Percentiles rank a stretch among this genome's conserved stretches.
Conservation (phyloP, 306 rosid genomes). For the Corylus heterophylla region DNA sequence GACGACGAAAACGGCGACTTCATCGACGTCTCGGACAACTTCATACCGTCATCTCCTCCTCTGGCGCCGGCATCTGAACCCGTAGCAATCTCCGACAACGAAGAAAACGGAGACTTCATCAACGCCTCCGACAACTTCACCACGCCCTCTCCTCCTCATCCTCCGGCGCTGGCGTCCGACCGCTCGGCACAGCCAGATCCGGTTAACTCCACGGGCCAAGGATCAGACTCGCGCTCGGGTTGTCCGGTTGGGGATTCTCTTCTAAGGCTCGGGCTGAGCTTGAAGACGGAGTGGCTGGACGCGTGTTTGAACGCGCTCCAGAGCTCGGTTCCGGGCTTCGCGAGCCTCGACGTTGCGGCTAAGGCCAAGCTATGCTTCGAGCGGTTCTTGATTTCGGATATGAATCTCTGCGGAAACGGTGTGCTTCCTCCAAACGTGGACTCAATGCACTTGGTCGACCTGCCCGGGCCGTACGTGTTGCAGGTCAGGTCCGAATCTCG, state of each 20-base stretch:
- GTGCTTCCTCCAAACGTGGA: conserved; percentile 66
- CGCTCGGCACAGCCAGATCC: conserved; percentile 9
- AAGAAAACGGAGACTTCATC: conserved; percentile 49
- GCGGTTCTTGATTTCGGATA: conserved; percentile 66
- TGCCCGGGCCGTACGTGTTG: conserved; percentile 79
- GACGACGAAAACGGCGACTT: conserved; percentile 41
- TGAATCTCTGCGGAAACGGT: conserved; percentile 65
- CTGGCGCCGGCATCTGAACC: conserved; percentile 16
- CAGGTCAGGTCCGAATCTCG: conserved; percentile 46
- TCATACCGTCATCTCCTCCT: conserved; percentile 47
- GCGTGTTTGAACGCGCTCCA: conserved; percentile 51
- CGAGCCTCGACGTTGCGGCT: conserved; percentile 41
- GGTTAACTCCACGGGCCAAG: not conserved
- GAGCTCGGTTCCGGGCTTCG: conserved; percentile 41
- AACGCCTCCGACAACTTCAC: conserved; percentile 61
- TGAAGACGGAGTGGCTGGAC: conserved; percentile 63
- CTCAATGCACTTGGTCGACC: conserved; percentile 68
- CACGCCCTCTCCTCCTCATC: conserved; percentile 40
- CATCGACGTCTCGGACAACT: conserved; percentile 63
- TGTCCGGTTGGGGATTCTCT: conserved; percentile 63
- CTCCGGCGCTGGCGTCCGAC: conserved; percentile 13
- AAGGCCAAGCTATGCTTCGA: conserved; percentile 76
- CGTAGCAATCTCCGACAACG: conserved; percentile 52
- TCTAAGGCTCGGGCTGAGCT: conserved; percentile 48
- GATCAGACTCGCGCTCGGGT: conserved; percentile 11